Conservation (phyloP, 176 grass and related monocot genomes). For the Puya raimondii region DNA sequence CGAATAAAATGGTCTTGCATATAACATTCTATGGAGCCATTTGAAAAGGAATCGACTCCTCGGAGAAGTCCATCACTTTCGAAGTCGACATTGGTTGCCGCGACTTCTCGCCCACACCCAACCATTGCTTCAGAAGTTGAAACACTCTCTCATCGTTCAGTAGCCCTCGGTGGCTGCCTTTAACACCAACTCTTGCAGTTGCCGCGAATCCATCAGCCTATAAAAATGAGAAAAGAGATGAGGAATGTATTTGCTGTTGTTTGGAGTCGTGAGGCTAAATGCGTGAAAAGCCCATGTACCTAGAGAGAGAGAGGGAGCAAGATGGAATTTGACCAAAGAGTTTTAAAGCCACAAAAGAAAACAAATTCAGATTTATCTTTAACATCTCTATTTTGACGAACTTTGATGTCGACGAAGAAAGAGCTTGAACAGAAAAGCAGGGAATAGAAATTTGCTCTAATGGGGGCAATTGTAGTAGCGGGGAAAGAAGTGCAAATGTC, state of each 20-base stretch:
- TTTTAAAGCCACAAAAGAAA: no score
- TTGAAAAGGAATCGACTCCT: background rate
- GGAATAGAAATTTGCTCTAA: no score
- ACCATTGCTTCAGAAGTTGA: constrained; percentile 57
- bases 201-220: constrained; percentile 83
- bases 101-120: constrained; percentile 34
- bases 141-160: constrained; percentile 59
- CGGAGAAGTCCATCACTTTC: constrained; percentile 27
- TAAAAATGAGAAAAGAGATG: background rate
- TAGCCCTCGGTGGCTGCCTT: constrained; percentile 48
- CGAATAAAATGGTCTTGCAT: background rate
- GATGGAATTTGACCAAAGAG: no score
- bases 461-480: no score
- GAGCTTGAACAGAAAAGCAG: no score
- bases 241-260: background rate
- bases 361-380: no score
- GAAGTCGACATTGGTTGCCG: constrained; percentile 12
- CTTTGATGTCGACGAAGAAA: no score
- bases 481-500: no score
- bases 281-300: no score
- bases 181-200: constrained; percentile 55
- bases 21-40: background rate
- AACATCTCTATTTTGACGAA: no score
- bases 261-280: no score
- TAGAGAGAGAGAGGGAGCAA: no score